Base-by-base conservation (phyloP, 768 basidiomycete genomes). In the Chalciporus pseudorubinellus region DNA sequence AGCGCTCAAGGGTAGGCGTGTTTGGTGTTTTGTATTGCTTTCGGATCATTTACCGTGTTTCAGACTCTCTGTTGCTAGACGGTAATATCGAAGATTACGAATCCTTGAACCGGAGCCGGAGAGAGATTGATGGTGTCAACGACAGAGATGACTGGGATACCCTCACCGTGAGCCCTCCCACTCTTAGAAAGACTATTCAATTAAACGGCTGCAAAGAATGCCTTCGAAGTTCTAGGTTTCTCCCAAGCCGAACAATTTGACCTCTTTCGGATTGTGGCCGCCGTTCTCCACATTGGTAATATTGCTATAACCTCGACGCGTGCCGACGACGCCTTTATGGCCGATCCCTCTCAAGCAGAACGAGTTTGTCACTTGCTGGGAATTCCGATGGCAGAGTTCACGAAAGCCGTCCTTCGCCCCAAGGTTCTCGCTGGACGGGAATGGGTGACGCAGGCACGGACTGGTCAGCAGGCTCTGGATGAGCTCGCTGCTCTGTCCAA, bases 271-370 rank as follows among this genome's bases (percentile, higher is more conserved):
- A 78, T 97, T 41, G 83, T 97, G 14, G 94, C 95, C 1, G 89
- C 92, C 3, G 85, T 98, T 60, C 81, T 98, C 11, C 97, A 98
- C 68, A 88, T 98, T 46, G 95, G 95, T 39, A 98, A 99, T 68
- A 92, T 98, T 61, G 72, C 72, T 12, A 85, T 98, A 57, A 82
- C 85, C 1, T 81, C 88, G 2, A 85, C 87, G 14, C 79, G 91
- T 36, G 81, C 87, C 8, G 87, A 92, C 60, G 88, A 91, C 56
- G 89, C 89, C 1, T 66, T 81, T 34, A 85, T 92, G 81, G 81
- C 81, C 2, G 85, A 89, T 51, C 78, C 87, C 0, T 85, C 89
- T 16, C 94, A 95, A 70, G 92, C 91, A 8, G 92, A 85, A 72
- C 89, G 78, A 33, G 89, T 87, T 39, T 97, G 94, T 65, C 91